These are phyloP conservation scores for Lactarius sanguifluus DNA, from an alignment of 768 basidiomycete genomes.

Conservation along the genomic window DNA sequence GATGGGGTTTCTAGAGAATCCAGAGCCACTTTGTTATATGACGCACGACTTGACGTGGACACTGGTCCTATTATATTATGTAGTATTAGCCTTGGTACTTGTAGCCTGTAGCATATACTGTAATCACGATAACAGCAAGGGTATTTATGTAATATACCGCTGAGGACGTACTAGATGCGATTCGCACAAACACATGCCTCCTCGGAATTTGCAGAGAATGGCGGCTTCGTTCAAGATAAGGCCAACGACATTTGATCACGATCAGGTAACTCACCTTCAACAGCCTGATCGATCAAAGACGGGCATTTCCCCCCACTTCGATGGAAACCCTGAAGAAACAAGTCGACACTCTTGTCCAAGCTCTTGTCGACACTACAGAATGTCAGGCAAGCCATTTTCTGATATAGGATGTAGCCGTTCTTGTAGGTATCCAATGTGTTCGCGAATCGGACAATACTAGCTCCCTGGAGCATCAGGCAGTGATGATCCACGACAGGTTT, in stretches of 20 bases:
- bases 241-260: constrained; percentile 10
- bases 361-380: neutral
- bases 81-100: neutral
- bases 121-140: neutral
- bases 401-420: no score
- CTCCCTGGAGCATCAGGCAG: no score
- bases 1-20: constrained; percentile 22
- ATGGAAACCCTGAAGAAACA: constrained; percentile 52
- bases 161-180: constrained; percentile 75
- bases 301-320: constrained; percentile 90
- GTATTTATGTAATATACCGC: neutral
- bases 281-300: constrained; percentile 95
- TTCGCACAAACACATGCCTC: constrained; percentile 83
- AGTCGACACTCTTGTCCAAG: no score
- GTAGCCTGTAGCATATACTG: neutral
- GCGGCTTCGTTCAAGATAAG: constrained; percentile 47
- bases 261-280: constrained; percentile 55
- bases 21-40: neutral
- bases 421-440: no score
- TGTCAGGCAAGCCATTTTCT: no score
- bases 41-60: neutral
- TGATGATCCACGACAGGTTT: no score
- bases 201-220: constrained; percentile 78
- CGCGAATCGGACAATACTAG: no score
- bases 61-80: neutral